Base-by-base conservation (phyloP, 2,329 filamentous ascomycete genomes). In the Mariannaea sp. region DNA sequence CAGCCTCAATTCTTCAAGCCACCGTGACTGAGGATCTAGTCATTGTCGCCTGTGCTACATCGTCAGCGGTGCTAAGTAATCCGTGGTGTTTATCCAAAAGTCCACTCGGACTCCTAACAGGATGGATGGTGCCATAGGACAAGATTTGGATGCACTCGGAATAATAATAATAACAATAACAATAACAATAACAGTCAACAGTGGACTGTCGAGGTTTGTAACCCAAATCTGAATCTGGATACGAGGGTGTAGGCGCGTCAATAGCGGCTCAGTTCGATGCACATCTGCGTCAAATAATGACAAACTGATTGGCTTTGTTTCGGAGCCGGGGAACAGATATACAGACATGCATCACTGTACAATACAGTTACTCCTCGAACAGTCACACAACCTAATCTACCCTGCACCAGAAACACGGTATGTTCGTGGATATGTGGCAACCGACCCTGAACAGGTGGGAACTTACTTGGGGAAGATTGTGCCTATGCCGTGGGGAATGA, bases 251-350 rank as follows among this genome's bases (percentile, higher is more conserved):
- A 19, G 42, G 41, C 20, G 40, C 39, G 45, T 47, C 36, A 41
- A 44, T 56, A 49, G 58, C 57, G 62, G 49, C 50, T 49, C 54
- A 44, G 53, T 49, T 58, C 46, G 41, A 58, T 56, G 42, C 38
- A 38, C 13, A 27, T 19, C 29, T 36, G n/a, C n/a, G 16, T 32
- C 43, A 32, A 47, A 26, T 32, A 16, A 35, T 16, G 20, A 42
- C 36, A 40, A 56, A 32, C 49, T 40, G 41, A 39, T 24, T 38
- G 36, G 36, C 7, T 17, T 14, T 39, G 36, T 13, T 19, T 39
- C 36, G 19, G n/a, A 20, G 12, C 30, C 26, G 38, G 40, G n/a
- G 17, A 42, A 16, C 10, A 29, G 22, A 17, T 27, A 10, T 4
- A 30, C 40, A 27, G n/a, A n/a, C n/a, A n/a, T n/a, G n/a, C n/a